Percentiles rank a stretch among this genome's conserved stretches.
Evolutionary conservation across 306 rosid genomes (phyloP).

Genomic region (Begonia masoniana): DNA sequence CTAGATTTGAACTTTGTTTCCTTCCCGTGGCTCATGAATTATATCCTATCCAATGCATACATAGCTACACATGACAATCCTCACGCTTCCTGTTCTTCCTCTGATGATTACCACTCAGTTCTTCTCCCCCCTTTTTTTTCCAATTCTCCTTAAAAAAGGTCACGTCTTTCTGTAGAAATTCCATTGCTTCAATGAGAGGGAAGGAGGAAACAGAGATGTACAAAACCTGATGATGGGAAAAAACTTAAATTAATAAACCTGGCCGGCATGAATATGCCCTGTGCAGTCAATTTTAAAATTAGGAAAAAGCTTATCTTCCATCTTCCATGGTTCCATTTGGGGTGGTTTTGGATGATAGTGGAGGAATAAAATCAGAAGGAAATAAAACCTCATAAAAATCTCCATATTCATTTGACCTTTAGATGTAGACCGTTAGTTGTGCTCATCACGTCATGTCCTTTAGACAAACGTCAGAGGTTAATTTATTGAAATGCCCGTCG

Average conservation of each 20-base stretch:
- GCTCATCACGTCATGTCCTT: neutral
- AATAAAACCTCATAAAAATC: no score
- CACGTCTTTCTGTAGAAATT: no score
- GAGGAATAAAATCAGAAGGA: no score
- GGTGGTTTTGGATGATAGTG: no score
- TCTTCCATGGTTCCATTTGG: neutral
- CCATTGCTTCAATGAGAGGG: neutral
- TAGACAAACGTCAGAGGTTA: neutral
- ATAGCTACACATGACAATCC: neutral
- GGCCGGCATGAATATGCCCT: neutral
- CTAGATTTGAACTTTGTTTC: conserved; percentile 29
- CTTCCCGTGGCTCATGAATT: conserved; percentile 25
- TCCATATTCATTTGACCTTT: neutral
- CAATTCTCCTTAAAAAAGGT: neutral
- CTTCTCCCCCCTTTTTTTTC: neutral
- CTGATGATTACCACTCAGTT: neutral
- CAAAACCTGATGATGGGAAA: neutral
- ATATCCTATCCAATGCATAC: neutral
- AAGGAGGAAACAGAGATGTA: neutral
- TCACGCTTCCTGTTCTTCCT: neutral
- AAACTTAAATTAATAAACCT: no score
- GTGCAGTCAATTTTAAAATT: neutral
- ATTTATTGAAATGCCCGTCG: no score
- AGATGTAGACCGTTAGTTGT: neutral
- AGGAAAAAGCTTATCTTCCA: neutral